phyloP scores from a whole-genome alignment of 164 flowering plant genomes.

The Vitis cinerea region DNA sequence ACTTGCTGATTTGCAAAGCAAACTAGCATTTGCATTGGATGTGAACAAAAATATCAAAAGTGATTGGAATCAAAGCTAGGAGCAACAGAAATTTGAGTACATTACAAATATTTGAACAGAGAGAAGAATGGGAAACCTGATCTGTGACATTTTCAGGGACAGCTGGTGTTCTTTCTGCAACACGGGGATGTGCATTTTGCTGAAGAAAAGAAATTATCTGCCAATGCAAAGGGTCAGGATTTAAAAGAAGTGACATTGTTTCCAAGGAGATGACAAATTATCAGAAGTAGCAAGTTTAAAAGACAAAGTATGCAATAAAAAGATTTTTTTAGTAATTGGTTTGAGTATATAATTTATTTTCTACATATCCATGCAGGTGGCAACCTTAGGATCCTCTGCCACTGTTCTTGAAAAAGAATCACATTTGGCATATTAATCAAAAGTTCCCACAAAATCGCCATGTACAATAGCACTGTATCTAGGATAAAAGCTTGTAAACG shows the following conservation, averaged over 20 bases:
- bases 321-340: no score
- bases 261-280: not conserved
- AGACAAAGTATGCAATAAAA: no score
- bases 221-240: conserved; percentile 18
- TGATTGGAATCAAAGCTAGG: not conserved
- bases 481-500: no score
- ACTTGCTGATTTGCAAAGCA: not conserved
- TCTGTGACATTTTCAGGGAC: conserved; percentile 97
- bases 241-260: not conserved
- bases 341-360: no score
- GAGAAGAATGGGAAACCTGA: conserved; percentile 52
- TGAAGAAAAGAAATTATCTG: conserved; percentile 92
- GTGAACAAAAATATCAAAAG: not conserved
- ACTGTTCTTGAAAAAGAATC: no score
- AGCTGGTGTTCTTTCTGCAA: conserved; percentile 70
- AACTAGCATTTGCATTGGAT: not conserved
- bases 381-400: no score
- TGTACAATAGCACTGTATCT: no score
- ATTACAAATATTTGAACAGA: not conserved
- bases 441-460: no score
- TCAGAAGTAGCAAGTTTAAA: no score
- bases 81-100: not conserved
- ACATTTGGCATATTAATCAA: no score
- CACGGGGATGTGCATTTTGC: conserved; percentile 98
- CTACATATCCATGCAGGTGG: no score